These are phyloP conservation scores for Aureoboletus auriporus DNA, from an alignment of 768 basidiomycete species.

Conservation along the genomic window DNA sequence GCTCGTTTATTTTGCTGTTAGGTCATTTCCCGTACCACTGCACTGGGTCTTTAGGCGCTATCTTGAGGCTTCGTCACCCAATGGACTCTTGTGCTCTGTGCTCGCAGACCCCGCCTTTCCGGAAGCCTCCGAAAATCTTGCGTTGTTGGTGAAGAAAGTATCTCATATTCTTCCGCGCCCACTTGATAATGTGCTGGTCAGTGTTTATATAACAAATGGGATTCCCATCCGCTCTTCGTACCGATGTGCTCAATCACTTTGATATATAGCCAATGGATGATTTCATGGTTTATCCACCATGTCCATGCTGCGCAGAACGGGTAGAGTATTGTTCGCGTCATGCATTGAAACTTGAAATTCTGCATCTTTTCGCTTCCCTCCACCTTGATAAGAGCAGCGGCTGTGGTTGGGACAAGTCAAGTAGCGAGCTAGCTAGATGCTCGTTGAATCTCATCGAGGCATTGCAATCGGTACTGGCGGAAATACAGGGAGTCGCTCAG, in stretches of 20 bases:
- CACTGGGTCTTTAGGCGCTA: constrained; percentile 22
- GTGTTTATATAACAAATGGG: constrained; percentile 19
- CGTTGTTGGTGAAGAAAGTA: constrained; percentile 9
- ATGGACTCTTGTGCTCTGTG: constrained; percentile 13
- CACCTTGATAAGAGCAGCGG: constrained; percentile 34
- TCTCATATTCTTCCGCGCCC: constrained; percentile 3
- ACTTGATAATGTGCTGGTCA: constrained; percentile 25
- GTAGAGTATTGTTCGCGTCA: constrained; percentile 27
- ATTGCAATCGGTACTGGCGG: constrained; percentile 21
- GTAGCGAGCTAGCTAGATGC: constrained; percentile 2
- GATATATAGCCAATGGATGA: constrained; percentile 49
- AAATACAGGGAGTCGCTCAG: constrained; percentile 15
- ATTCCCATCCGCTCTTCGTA: constrained; percentile 8
- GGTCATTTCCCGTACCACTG: constrained; percentile 11
- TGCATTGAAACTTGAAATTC: constrained; percentile 35
- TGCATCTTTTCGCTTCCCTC: constrained; percentile 40
- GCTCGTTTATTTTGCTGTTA: constrained; percentile 25
- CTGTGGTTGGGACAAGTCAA: background rate
- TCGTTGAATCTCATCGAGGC: constrained; percentile 13
- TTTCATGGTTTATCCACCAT: constrained; percentile 39
- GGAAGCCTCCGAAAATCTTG: constrained; percentile 9
- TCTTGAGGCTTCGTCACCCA: constrained; percentile 11
- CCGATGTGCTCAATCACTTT: constrained; percentile 20
- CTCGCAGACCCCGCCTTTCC: constrained; percentile 16
- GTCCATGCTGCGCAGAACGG: constrained; percentile 24